phyloP scores from a whole-genome alignment of 495 filamentous ascomycete genomes.

The Venustampulla echinocandica region DNA sequence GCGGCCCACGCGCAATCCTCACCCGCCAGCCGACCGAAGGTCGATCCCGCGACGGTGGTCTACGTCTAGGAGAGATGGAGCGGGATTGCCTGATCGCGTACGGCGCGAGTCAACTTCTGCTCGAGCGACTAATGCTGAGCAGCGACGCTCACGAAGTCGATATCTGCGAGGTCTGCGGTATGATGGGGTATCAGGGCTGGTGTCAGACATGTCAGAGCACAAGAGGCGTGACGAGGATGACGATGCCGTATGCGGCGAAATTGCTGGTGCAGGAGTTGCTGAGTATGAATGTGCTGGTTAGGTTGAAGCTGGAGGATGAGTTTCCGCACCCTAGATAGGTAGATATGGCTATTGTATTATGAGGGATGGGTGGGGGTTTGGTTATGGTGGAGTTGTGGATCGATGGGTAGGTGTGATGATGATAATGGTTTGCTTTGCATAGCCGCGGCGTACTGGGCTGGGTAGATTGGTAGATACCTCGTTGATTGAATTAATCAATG shows the following conservation, averaged over 20 bases:
- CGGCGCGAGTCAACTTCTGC: conserved; percentile 80
- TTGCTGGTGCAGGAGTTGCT: conserved; percentile 90
- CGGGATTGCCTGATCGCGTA: conserved; percentile 96
- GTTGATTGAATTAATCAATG: too few relatives aligned
- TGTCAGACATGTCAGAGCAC: conserved; percentile 84
- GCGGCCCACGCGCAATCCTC: conserved; percentile 80
- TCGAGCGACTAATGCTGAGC: conserved; percentile 90
- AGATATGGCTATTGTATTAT: background rate
- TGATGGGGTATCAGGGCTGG: conserved; percentile 91
- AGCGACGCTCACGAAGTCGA: conserved; percentile 86
- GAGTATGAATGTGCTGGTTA: conserved; percentile 93
- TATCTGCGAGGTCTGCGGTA: conserved; percentile 83
- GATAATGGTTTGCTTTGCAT: too few relatives aligned
- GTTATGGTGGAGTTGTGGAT: too few relatives aligned
- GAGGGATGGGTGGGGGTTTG: background rate
- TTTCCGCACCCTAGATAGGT: conserved; percentile 47
- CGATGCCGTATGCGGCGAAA: conserved; percentile 98
- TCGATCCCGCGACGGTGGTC: conserved; percentile 81
- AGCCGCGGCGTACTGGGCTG: too few relatives aligned
- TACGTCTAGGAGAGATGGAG: conserved; percentile 97
- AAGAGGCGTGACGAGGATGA: conserved; percentile 75
- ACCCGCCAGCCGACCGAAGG: conserved; percentile 97
- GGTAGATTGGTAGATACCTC: too few relatives aligned
- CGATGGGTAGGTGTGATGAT: too few relatives aligned
- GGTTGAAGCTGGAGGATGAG: conserved; percentile 80